These are phyloP conservation scores for Penicillium olsonii DNA, from an alignment of 2,329 filamentous ascomycete genomes.

Conservation along the genomic window DNA sequence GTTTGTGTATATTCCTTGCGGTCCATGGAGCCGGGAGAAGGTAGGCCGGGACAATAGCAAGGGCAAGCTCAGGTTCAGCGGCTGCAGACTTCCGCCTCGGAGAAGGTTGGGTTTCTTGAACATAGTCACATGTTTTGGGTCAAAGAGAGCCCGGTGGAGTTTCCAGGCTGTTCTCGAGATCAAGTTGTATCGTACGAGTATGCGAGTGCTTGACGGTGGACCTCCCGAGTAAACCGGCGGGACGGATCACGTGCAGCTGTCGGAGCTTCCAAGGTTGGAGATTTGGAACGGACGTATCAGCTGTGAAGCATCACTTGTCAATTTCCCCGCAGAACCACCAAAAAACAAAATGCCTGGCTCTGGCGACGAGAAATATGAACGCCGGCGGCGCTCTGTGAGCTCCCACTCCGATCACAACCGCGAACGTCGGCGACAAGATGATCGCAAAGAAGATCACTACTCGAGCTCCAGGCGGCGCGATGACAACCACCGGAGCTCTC, in stretches of 20 bases:
- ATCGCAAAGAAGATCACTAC: slow-evolving; percentile 23
- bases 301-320: not conserved
- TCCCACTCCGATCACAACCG: slow-evolving; percentile 22
- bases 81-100: slow-evolving; percentile 40
- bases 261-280: slow-evolving; percentile 10
- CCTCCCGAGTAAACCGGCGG: not conserved
- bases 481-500: slow-evolving; percentile 30
- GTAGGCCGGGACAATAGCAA: slow-evolving; percentile 27
- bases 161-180: not conserved
- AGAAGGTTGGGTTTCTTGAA: slow-evolving; percentile 49
- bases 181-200: not conserved
- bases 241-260: slow-evolving; percentile 16
- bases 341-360: slow-evolving; percentile 28
- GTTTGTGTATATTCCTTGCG: slow-evolving; percentile 10
- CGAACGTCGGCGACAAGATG: slow-evolving; percentile 25
- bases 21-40: slow-evolving; percentile 21
- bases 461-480: slow-evolving; percentile 28
- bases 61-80: slow-evolving; percentile 27
- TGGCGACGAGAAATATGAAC: slow-evolving; percentile 21
- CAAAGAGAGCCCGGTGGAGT: slow-evolving; percentile 17
- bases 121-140: slow-evolving; percentile 44
- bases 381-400: slow-evolving; percentile 24
- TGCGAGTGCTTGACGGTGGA: not conserved
- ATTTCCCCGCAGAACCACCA: not conserved
- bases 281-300: not conserved